These are phyloP conservation scores for Diplogelasinospora grovesii DNA, from an alignment of 495 filamentous ascomycete species.

Conservation along the genomic window DNA sequence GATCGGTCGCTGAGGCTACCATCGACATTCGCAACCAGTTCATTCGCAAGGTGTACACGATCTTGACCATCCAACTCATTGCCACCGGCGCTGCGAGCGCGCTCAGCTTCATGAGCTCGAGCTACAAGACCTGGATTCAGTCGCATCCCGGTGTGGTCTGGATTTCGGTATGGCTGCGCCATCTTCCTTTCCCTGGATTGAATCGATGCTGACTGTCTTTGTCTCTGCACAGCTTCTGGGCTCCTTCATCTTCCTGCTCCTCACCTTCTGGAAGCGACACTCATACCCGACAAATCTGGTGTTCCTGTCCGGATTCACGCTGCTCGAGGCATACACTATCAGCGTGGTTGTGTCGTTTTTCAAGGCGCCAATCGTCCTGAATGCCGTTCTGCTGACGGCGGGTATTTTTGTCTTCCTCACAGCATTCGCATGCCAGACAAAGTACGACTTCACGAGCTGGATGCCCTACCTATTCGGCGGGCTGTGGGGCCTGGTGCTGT, in stretches of 20 bases:
- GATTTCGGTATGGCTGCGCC: slow-evolving; percentile 47
- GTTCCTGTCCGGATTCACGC: slow-evolving; percentile 87
- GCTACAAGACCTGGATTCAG: slow-evolving; percentile 86
- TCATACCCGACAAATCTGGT: slow-evolving; percentile 92
- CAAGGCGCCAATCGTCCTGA: slow-evolving; percentile 69
- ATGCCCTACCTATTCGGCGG: slow-evolving; percentile 90
- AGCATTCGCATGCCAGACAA: slow-evolving; percentile 92
- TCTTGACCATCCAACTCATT: slow-evolving; percentile 74
- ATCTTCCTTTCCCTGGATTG: not conserved
- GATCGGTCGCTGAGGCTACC: slow-evolving; percentile 84
- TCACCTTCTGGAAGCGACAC: slow-evolving; percentile 97
- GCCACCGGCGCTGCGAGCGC: slow-evolving; percentile 74
- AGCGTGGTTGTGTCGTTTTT: slow-evolving; percentile 88
- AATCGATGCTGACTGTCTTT: too few relatives aligned
- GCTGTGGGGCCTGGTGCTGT: slow-evolving; percentile 84
- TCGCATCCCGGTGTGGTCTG: slow-evolving; percentile 77
- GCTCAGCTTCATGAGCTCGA: slow-evolving; percentile 72
- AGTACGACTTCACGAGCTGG: slow-evolving; percentile 97
- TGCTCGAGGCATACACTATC: slow-evolving; percentile 89
- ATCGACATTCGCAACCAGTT: slow-evolving; percentile 97
- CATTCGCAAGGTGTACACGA: slow-evolving; percentile 69
- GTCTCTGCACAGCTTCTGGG: slow-evolving; percentile 52
- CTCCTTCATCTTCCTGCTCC: slow-evolving; percentile 70
- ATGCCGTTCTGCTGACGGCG: slow-evolving; percentile 83
- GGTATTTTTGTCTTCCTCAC: slow-evolving; percentile 92